A percentile compares a stretch with the other conserved stretches of the same genome.
These are phyloP conservation scores for Rhizopogon salebrosus DNA, from an alignment of 768 basidiomycete species.

Conservation along the genomic window DNA sequence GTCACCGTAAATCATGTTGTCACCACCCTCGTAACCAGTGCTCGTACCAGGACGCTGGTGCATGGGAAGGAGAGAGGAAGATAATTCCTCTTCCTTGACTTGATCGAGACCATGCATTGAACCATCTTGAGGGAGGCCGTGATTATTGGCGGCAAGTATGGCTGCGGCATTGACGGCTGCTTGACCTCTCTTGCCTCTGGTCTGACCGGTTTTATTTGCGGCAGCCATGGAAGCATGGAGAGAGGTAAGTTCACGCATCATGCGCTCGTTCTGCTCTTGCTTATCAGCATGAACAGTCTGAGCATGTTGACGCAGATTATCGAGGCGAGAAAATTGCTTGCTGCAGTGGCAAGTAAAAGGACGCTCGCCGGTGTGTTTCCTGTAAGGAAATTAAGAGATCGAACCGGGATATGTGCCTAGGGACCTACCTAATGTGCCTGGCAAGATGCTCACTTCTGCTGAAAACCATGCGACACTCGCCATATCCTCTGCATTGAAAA, in stretches of 20 bases:
- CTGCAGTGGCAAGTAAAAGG: slow-evolving; percentile 95
- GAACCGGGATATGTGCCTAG: slow-evolving; percentile 18
- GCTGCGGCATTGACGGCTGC: slow-evolving; percentile 14
- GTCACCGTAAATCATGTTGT: slow-evolving; percentile 24
- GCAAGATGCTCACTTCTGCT: slow-evolving; percentile 93
- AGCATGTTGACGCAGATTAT: slow-evolving; percentile 95
- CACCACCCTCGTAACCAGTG: slow-evolving; percentile 62
- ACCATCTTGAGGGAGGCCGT: slow-evolving; percentile 13
- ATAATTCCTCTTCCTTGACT: slow-evolving; percentile 41
- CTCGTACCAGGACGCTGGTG: slow-evolving; percentile 66
- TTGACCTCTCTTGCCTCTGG: slow-evolving; percentile 36
- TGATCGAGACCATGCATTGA: slow-evolving; percentile 18
- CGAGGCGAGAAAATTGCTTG: slow-evolving; percentile 92
- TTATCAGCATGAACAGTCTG: slow-evolving; percentile 97
- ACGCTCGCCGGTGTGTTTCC: slow-evolving; percentile 97
- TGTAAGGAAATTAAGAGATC: slow-evolving; percentile 33
- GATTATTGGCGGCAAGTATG: slow-evolving; percentile 14
- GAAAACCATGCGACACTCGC: slow-evolving; percentile 96
- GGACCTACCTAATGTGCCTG: slow-evolving; percentile 83
- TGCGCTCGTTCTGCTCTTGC: slow-evolving; percentile 79
- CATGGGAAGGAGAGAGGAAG: slow-evolving; percentile 21
- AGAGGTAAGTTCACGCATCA: slow-evolving; percentile 86
- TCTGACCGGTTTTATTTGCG: slow-evolving; percentile 34
- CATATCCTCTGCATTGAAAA: slow-evolving; percentile 92
- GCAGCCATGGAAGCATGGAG: slow-evolving; percentile 80